Conservation (phyloP, 208 protist species). For the Wallacemonas sp. region DNA sequence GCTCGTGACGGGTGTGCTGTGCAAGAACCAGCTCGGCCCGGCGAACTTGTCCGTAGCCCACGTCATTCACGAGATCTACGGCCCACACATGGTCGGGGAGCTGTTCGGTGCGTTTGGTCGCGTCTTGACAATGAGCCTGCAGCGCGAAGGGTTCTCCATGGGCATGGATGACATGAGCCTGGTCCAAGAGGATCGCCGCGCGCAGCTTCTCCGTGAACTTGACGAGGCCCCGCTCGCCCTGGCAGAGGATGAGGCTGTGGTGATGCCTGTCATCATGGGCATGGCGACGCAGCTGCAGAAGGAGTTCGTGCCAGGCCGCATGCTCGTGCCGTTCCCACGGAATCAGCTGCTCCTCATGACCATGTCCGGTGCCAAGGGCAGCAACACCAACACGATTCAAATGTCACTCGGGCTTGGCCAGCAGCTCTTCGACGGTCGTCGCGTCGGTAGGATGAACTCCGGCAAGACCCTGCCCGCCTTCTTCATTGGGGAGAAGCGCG, state of each 20-base stretch:
- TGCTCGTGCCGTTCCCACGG: slow-evolving; percentile 94
- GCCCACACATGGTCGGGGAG: slow-evolving; percentile 89
- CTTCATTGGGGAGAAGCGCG: slow-evolving; percentile 69
- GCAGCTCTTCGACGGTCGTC: slow-evolving; percentile 98
- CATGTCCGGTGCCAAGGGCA: slow-evolving; percentile 98
- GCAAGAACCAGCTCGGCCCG: slow-evolving; percentile 96
- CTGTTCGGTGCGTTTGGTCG: slow-evolving; percentile 95
- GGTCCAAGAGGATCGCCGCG: slow-evolving; percentile 61
- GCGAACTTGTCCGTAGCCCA: slow-evolving; percentile 92
- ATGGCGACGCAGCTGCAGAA: slow-evolving; percentile 83
- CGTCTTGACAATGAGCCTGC: slow-evolving; percentile 95
- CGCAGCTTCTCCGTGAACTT: slow-evolving; percentile 71
- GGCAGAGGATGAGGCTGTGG: slow-evolving; percentile 75
- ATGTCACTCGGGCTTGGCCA: slow-evolving; percentile 97
- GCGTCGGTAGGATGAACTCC: slow-evolving; percentile 95
- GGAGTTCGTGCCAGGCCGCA: slow-evolving; percentile 86
- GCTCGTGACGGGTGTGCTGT: slow-evolving; percentile 97
- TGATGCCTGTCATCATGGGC: slow-evolving; percentile 77
- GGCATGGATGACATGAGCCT: slow-evolving; percentile 98
- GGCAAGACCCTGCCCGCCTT: slow-evolving; percentile 97
- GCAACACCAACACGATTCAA: slow-evolving; percentile 98
- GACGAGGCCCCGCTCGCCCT: slow-evolving; percentile 74
- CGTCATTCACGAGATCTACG: slow-evolving; percentile 97
- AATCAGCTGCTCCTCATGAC: slow-evolving; percentile 99
- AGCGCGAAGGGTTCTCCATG: slow-evolving; percentile 97